Base-by-base conservation (phyloP, 441 rosid genomes). In the Macaranga tanarius region DNA sequence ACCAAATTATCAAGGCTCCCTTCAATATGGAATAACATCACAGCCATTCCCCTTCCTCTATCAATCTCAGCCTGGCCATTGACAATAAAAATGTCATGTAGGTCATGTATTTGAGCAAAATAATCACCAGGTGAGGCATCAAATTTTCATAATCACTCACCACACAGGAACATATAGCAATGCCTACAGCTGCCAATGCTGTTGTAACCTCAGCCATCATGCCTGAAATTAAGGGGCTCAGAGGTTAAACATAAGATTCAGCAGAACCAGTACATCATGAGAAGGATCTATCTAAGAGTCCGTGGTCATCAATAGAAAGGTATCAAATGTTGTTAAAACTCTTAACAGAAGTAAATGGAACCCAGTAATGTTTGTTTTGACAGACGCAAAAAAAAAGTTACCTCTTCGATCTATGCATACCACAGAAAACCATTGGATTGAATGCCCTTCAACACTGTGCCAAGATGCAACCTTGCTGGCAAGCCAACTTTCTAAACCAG, bases 361-460 rank as follows among this genome's bases (percentile, higher is more conserved):
- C 23, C 50, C 4, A 56, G 69, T 15, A 16, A 45, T 40, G 31
- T 62, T 51, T 26, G 38, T 12, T 59, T 56, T 23, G 22, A 60
- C 19, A 17, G 20, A 54, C 77, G 40, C 63, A 61, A 79, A 50
- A 65, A 5, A 79, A 38, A 65, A 7, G 51, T 79, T 85, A 92
- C 99, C 99, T 89, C 75, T 90, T 71, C 90, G 88, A 81, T 91
- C 93, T 73, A 90, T 88, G 84, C 92, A 95, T 63, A 89, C 92
- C 58, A 95, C 93, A 74, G 85, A 87, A 73, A 92, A 77, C 99
- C 99, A 95, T 34, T 83, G 97, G 74, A 95, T 83, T 52, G 96
- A 90, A 75, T 91, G 96, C 73, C 97, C 98, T 81, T 91, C 97
- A 60, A 79, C 86, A 85, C 84, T 91, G 80, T 95, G 97, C 99